Conservation (phyloP, 345 rosid species). For the Eucalyptus grandis region DNA sequence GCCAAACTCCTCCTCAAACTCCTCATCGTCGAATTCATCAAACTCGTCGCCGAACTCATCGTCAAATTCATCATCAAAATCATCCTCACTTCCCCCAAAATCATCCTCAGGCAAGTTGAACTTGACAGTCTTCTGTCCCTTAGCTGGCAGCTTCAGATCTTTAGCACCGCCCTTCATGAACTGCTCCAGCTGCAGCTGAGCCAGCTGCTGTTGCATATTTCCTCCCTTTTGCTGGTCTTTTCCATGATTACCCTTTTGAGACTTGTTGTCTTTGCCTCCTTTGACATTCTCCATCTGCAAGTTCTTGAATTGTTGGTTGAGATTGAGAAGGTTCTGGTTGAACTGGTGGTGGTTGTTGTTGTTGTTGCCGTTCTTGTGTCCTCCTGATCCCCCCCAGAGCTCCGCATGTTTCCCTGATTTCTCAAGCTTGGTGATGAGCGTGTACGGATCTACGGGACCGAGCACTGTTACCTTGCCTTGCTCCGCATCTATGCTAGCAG, state of each 20-base stretch:
- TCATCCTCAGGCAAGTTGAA: constrained; percentile 30
- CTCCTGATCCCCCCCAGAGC: constrained; percentile 58
- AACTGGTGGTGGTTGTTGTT: neutral
- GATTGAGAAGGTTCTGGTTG: constrained; percentile 10
- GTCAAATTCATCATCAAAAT: constrained; percentile 6
- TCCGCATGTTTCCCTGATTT: constrained; percentile 94
- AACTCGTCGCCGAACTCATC: neutral
- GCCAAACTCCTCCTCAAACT: constrained; percentile 25
- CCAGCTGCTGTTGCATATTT: neutral
- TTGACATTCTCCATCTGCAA: constrained; percentile 14
- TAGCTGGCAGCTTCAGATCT: constrained; percentile 21
- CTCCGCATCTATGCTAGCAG: constrained; percentile 50
- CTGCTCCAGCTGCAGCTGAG: neutral
- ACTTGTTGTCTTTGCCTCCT: constrained; percentile 36
- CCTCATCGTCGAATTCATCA: neutral
- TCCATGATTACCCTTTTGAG: constrained; percentile 28
- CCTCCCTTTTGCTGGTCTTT: constrained; percentile 12
- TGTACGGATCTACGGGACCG: constrained; percentile 68
- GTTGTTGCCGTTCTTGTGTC: constrained; percentile 9
- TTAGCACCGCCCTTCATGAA: constrained; percentile 27
- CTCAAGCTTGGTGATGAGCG: constrained; percentile 69
- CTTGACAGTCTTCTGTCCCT: constrained; percentile 63
- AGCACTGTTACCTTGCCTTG: constrained; percentile 82
- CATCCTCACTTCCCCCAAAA: constrained; percentile 7
- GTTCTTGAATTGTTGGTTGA: constrained; percentile 38